Base-by-base conservation (phyloP, 768 basidiomycete species). In the Kwoniella heveanensis region DNA sequence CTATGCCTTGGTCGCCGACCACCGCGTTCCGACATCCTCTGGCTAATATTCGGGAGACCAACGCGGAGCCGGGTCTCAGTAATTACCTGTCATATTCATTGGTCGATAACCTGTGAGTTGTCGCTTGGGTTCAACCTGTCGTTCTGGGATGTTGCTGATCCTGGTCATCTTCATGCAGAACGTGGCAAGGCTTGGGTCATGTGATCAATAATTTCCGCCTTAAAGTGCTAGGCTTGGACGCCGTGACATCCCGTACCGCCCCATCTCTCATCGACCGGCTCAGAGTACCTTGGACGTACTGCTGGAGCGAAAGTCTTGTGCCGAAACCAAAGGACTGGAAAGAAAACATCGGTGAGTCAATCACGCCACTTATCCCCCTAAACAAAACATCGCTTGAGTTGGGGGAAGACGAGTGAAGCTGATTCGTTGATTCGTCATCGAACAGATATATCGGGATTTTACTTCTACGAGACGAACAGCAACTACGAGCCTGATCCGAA, bases 281-380 rank as follows among this genome's bases (percentile, higher is more conserved):
- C 27, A 85, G 85, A 63, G 76, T 87, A 1, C 86, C 87, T 2
- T 86, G 84, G 83, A 86, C 86, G 2, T 88, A 87, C 69, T 87
- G 86, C 69, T 85, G 87, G 83, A 85, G 84, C 49, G 83, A 84
- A 2, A 81, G 83, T 0, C 67, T 88, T 24, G 84, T 88, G 0
- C 85, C 85, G 0, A 86, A 86, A 68, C 87, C 87, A 0, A 66
- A 80, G 15, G 87, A 88, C 75, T 88, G 87, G 87, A 85, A 83
- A 64, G 84, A 83, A 59, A 79, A 86, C 70, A 86, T 87, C 44
- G 86, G 86, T 85, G 53, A 32, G 79, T 36, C 4, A 7, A 13
- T 7, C 13, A 7, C 7, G 39, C 17, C 19, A 9, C 15, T 7
- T 19, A 39, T 27, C 17, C 60, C 27, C 32, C 10, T 30, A 19